Evolutionary conservation across 495 filamentous ascomycete species (phyloP).

Genomic region (Xylaria castorea): DNA sequence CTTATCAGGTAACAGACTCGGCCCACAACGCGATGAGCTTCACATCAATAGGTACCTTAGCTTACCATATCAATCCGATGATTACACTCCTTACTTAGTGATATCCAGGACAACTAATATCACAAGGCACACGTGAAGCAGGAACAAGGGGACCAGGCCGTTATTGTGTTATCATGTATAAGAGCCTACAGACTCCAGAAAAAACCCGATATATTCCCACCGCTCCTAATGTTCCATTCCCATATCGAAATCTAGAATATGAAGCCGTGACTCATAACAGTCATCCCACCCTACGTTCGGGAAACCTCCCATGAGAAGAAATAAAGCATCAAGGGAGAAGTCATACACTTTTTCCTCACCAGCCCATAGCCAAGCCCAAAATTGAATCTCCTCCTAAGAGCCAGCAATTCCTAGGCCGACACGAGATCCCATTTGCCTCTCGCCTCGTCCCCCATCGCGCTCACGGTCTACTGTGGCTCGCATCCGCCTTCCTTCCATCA

Average conservation of each 20-base stretch:
- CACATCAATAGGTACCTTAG: neutral
- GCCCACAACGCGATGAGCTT: neutral
- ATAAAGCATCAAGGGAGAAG: neutral
- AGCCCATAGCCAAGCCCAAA: constrained; percentile 24
- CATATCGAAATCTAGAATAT: constrained; percentile 23
- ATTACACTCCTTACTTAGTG: neutral
- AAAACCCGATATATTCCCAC: neutral
- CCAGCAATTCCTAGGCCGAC: constrained; percentile 43
- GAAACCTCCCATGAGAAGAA: neutral
- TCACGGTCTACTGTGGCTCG: constrained; percentile 57
- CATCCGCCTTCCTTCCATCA: constrained; percentile 94
- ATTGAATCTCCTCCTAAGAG: constrained; percentile 34
- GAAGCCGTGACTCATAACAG: constrained; percentile 13
- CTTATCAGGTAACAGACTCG: neutral
- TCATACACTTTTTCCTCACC: neutral
- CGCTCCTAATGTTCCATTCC: constrained; percentile 17
- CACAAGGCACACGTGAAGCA: neutral
- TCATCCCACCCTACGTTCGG: constrained; percentile 4
- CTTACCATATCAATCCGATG: neutral
- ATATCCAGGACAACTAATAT: neutral
- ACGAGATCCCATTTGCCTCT: constrained; percentile 35
- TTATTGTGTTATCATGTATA: constrained; percentile 14
- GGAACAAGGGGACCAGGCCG: neutral
- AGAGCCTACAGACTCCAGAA: neutral
- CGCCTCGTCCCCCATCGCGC: constrained; percentile 35